These are phyloP conservation scores for Articulospora tetracladia DNA, from an alignment of 495 filamentous ascomycete genomes.

Conservation along the genomic window DNA sequence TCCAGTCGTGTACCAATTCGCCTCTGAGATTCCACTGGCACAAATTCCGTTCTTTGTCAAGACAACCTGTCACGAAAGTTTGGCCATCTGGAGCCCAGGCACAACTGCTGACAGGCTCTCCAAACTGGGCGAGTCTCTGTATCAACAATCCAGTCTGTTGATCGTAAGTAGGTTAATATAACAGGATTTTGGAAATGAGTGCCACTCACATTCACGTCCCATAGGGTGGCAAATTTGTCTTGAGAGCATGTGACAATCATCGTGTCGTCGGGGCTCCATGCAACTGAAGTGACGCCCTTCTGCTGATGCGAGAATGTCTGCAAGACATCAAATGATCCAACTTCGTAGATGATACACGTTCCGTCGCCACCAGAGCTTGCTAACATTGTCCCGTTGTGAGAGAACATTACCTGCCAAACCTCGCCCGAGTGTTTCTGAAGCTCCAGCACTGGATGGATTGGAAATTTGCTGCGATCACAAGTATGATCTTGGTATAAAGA, in stretches of 20 bases:
- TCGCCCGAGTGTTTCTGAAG: constrained; percentile 77
- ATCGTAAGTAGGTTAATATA: neutral
- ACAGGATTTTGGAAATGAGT: neutral
- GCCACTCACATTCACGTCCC: constrained; percentile 43
- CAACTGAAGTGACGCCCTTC: constrained; percentile 64
- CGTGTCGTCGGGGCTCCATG: constrained; percentile 90
- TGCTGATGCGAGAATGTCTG: constrained; percentile 62
- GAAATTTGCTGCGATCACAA: constrained; percentile 79
- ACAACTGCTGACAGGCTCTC: constrained; percentile 78
- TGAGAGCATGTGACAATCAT: constrained; percentile 78
- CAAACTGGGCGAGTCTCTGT: constrained; percentile 45
- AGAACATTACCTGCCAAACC: constrained; percentile 88
- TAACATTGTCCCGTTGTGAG: constrained; percentile 79
- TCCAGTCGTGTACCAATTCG: constrained; percentile 54
- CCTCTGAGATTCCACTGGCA: constrained; percentile 65
- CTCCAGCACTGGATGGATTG: constrained; percentile 58
- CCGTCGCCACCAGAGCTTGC: constrained; percentile 77
- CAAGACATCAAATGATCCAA: constrained; percentile 57
- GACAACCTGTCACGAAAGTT: constrained; percentile 75
- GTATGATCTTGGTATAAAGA: constrained; percentile 87
- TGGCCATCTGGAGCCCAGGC: constrained; percentile 79
- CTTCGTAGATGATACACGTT: constrained; percentile 78
- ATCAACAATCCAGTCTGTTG: neutral
- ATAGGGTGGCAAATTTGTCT: constrained; percentile 72
- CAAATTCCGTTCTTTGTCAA: constrained; percentile 63